Evolutionary conservation across 2,329 filamentous ascomycete species (phyloP), one percentile per base, ranked within the genome.

Genomic region (Catunica adiposa): DNA sequence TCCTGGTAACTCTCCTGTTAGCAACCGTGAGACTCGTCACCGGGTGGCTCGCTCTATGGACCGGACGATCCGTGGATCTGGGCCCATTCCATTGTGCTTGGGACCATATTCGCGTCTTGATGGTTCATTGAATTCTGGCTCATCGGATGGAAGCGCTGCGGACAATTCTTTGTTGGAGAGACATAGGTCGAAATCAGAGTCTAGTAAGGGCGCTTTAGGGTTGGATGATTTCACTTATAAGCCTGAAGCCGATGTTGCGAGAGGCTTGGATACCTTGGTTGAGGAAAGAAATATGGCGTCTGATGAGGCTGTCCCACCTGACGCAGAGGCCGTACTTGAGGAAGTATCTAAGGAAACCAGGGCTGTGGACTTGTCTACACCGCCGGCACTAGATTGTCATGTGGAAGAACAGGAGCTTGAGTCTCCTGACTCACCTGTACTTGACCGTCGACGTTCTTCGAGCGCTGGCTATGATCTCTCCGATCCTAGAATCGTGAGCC

Each of bases 21-120:
- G 34, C 1, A 44, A 17, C 14, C 63, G 66, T 17, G 62, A 63
- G 29, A 63, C 66, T 50, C 69, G 64, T 58, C 66, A 68, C 8
- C 72, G 44, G 11, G 20, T n/a, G 23, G 11, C 20, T 20, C 44
- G 74, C 3, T 70, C 73, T 8, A 59, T 65, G 6, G 56, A 57
- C 46, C 51, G 56, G 8, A 57, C 56, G 7, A 57, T 57, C 25
- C 51, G 56, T 31, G 46, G 56, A 7, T 17, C 51, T 23, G 56
- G 47, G 8, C 23, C 2, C 59, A 61, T 44, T 67, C 68, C 6
- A 64, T 69, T 9, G 60, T 65, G 7, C 60, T 64, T n/a, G 60
- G 64, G 0, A 64, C 65, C 51, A 58, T 64, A 3, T 70, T 74
- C 11, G 60, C 63, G 14, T 59, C 64, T 17, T 42, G 55, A 54